Evolutionary conservation across 2,329 filamentous ascomycete species (phyloP).

Genomic region (Chaetoscypha palmicola): DNA sequence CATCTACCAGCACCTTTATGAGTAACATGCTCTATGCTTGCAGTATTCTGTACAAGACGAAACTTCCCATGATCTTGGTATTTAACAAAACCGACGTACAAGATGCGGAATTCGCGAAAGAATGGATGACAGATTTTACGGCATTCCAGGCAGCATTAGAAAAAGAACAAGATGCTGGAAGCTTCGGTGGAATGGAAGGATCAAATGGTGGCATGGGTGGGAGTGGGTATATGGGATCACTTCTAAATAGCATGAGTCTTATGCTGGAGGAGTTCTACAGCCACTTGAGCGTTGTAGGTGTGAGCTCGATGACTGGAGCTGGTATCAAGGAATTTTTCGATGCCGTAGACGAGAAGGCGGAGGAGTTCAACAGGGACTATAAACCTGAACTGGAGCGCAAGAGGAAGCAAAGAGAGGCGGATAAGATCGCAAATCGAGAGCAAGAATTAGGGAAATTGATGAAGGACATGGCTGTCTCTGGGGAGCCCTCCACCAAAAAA

Average conservation of each 20-base stretch:
- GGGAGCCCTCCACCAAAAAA: slow-evolving; percentile 32
- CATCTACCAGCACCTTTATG: slow-evolving; percentile 96
- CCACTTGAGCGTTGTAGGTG: slow-evolving; percentile 85
- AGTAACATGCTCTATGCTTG: slow-evolving; percentile 99
- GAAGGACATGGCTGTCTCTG: slow-evolving; percentile 73
- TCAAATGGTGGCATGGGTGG: slow-evolving; percentile 56
- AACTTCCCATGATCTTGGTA: slow-evolving; percentile 95
- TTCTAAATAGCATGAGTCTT: slow-evolving; percentile 95
- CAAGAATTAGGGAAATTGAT: slow-evolving; percentile 88
- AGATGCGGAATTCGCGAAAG: slow-evolving; percentile 82
- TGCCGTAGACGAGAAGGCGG: slow-evolving; percentile 77
- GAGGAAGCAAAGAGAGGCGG: slow-evolving; percentile 65
- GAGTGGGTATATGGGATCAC: slow-evolving; percentile 90
- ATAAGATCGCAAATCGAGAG: slow-evolving; percentile 65
- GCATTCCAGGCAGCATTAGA: slow-evolving; percentile 82
- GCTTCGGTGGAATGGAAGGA: slow-evolving; percentile 66
- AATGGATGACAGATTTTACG: slow-evolving; percentile 99
- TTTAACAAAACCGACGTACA: slow-evolving; percentile 99
- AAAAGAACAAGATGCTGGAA: slow-evolving; percentile 70
- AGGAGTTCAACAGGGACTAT: slow-evolving; percentile 87
- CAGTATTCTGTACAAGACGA: slow-evolving; percentile 97
- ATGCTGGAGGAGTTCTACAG: slow-evolving; percentile 97
- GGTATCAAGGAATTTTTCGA: slow-evolving; percentile 92
- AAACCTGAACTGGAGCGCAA: slow-evolving; percentile 82
- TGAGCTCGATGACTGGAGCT: slow-evolving; percentile 85